phyloP scores from a whole-genome alignment of 305 asterid species.

The Fraxinus angustifolia region DNA sequence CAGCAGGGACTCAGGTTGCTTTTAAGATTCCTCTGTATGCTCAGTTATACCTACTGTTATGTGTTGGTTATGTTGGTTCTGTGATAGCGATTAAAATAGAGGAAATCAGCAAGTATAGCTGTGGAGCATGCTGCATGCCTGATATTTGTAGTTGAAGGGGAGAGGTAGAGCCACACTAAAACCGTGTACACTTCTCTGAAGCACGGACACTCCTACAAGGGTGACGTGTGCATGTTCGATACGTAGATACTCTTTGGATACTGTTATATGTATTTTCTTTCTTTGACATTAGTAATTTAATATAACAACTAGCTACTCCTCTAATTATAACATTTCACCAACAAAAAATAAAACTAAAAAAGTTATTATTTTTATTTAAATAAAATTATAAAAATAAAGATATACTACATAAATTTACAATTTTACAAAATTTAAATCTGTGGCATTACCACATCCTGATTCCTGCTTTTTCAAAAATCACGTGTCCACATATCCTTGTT shows the following conservation, averaged over 20 bases:
- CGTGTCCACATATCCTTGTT: neutral
- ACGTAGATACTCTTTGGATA: neutral
- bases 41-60: neutral
- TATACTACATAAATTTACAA: neutral
- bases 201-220: neutral
- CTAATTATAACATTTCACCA: neutral
- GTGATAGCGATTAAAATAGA: neutral
- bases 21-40: constrained; percentile 19
- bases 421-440: neutral
- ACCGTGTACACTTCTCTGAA: neutral
- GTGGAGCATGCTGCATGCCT: neutral
- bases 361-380: no score
- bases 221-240: neutral
- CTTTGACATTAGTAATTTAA: neutral
- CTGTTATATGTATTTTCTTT: neutral
- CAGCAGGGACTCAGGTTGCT: constrained; percentile 74
- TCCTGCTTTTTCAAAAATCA: neutral
- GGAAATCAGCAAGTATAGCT: neutral
- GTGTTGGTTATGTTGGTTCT: neutral
- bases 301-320: neutral
- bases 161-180: neutral
- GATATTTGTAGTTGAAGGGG: neutral
- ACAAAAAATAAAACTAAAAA: no score
- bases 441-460: neutral
- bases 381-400: neutral